phyloP scores from a whole-genome alignment of 2,329 filamentous ascomycete genomes.

The Lachnellula willkommii region DNA sequence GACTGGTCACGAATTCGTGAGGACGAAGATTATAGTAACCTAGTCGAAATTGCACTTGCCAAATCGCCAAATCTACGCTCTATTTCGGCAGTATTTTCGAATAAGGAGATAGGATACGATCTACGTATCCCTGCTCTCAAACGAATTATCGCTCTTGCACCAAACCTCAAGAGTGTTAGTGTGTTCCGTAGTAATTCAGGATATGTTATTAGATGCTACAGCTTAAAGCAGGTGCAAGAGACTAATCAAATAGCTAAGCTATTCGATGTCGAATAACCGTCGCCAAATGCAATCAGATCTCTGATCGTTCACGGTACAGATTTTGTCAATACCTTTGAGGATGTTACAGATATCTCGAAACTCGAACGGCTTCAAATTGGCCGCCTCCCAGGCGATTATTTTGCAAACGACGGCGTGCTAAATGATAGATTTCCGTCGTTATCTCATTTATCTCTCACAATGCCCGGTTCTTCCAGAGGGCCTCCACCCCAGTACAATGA shows the following conservation, averaged over 20 bases:
- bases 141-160: not conserved
- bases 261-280: not conserved
- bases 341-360: slow-evolving; percentile 1
- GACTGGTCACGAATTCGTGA: not conserved
- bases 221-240: not conserved
- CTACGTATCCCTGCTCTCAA: not conserved
- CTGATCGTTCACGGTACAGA: not conserved
- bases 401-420: not conserved
- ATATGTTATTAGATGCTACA: not conserved
- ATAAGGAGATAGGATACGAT: not conserved
- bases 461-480: not conserved
- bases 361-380: not conserved
- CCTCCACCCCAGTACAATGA: not conserved
- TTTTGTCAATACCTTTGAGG: not conserved
- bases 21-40: not conserved
- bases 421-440: too few species aligned
- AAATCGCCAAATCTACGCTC: not conserved
- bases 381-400: not conserved
- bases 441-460: too few species aligned
- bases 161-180: not conserved
- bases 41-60: slow-evolving; percentile 1
- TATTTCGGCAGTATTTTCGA: not conserved
- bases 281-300: not conserved
- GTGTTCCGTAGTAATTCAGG: not conserved
- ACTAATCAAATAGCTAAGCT: not conserved